These are phyloP conservation scores for Fistulinella cinereoalba DNA, from an alignment of 1,284 basidiomycete genomes.

Conservation along the genomic window DNA sequence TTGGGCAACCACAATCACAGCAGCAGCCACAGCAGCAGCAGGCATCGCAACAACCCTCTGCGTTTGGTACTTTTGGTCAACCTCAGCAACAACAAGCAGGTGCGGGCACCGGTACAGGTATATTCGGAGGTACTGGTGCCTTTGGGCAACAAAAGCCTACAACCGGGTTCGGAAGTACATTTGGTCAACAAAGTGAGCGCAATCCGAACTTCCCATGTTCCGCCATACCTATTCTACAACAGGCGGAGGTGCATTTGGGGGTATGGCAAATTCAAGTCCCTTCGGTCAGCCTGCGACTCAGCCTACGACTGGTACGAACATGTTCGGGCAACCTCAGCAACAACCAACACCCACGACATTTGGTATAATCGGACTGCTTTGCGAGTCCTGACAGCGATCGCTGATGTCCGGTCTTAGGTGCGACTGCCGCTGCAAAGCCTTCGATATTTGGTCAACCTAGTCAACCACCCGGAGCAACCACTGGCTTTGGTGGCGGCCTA, in stretches of 20 bases:
- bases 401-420: conserved; percentile 16
- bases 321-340: conserved; percentile 34
- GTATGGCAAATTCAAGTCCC: conserved; percentile 37
- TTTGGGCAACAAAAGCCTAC: conserved; percentile 39
- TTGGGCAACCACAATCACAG: conserved; percentile 39
- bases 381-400: background rate
- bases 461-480: conserved; percentile 28
- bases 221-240: conserved; percentile 4
- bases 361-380: conserved; percentile 10
- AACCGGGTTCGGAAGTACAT: conserved; percentile 40
- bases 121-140: conserved; percentile 40
- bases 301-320: conserved; percentile 27
- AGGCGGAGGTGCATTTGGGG: conserved; percentile 37
- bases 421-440: conserved; percentile 42
- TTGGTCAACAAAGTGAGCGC: conserved; percentile 29
- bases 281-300: conserved; percentile 37
- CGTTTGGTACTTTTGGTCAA: conserved; percentile 43
- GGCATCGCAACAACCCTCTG: conserved; percentile 20
- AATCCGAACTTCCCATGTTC: background rate
- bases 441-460: conserved; percentile 39
- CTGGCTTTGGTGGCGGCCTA: conserved; percentile 28
- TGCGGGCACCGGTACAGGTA: conserved; percentile 28
- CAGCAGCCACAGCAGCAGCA: conserved; percentile 31
- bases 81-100: conserved; percentile 25
- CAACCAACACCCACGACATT: conserved; percentile 27